Evolutionary conservation across 148 eudicot genomes (phyloP).

Genomic region (Chenopodium album): DNA sequence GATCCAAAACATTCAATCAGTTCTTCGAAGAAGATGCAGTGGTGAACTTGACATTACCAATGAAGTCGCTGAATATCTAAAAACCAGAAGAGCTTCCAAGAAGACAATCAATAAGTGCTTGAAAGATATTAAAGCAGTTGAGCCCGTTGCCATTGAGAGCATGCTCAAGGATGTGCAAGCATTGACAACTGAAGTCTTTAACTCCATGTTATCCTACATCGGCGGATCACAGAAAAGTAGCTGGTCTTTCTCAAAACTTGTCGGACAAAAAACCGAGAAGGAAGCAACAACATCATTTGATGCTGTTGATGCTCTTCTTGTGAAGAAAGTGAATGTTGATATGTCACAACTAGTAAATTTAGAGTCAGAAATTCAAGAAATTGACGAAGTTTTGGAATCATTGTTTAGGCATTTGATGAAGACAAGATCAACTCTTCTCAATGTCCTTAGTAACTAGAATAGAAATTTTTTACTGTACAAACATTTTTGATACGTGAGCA

Average conservation of each 20-base stretch:
- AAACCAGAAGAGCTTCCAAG: constrained; percentile 22
- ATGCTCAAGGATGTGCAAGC: constrained; percentile 24
- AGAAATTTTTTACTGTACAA: neutral
- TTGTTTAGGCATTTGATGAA: constrained; percentile 13
- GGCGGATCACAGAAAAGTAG: constrained; percentile 10
- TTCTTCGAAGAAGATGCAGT: constrained; percentile 31
- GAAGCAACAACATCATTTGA: constrained; percentile 8
- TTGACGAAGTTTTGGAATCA: constrained; percentile 1
- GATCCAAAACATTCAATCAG: constrained; percentile 34
- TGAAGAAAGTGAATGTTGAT: neutral
- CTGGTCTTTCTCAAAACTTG: constrained; percentile 10
- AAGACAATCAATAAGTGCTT: constrained; percentile 27
- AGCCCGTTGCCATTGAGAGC: neutral
- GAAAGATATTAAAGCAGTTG: constrained; percentile 17
- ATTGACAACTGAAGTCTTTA: neutral
- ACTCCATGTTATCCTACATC: constrained; percentile 21
- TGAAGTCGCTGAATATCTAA: constrained; percentile 17
- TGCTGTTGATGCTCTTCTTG: constrained; percentile 7
- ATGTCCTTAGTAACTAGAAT: constrained; percentile 17
- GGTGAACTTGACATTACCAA: constrained; percentile 16
- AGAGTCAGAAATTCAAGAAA: constrained; percentile 22
- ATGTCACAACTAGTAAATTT: constrained; percentile 12
- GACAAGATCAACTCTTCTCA: constrained; percentile 21
- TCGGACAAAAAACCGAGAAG: neutral
- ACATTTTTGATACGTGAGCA: neutral